Conservation (phyloP, 1,139 yeast genomes). For the Kodamaea sp. region DNA sequence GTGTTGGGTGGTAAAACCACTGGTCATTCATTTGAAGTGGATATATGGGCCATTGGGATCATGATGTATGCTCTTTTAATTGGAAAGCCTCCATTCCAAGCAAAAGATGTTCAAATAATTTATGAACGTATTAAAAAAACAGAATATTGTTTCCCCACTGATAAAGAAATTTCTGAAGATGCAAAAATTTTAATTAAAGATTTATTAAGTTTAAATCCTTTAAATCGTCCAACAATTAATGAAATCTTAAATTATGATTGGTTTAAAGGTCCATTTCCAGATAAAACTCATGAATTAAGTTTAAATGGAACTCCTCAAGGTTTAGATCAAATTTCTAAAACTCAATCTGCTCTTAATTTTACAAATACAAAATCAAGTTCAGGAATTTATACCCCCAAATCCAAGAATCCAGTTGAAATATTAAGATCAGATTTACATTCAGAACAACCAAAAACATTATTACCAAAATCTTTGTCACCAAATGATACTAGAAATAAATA, state of each 20-base stretch:
- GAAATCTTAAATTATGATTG: slow-evolving; percentile 79
- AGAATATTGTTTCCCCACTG: slow-evolving; percentile 78
- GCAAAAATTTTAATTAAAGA: slow-evolving; percentile 70
- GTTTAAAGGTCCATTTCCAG: slow-evolving; percentile 86
- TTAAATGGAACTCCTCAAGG: slow-evolving; percentile 57
- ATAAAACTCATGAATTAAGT: slow-evolving; percentile 58
- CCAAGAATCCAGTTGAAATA: slow-evolving; percentile 64
- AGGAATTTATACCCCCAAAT: slow-evolving; percentile 57
- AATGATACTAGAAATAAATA: slow-evolving; percentile 87
- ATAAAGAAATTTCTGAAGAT: slow-evolving; percentile 62
- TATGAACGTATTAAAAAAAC: slow-evolving; percentile 87
- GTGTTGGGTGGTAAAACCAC: slow-evolving; percentile 82
- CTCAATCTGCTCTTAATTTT: slow-evolving; percentile 69
- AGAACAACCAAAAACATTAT: slow-evolving; percentile 63
- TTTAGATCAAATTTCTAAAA: slow-evolving; percentile 50
- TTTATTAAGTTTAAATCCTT: slow-evolving; percentile 74
- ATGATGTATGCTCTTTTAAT: slow-evolving; percentile 87
- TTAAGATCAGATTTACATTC: slow-evolving; percentile 67
- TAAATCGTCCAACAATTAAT: slow-evolving; percentile 74
- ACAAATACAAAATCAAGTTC: slow-evolving; percentile 60
- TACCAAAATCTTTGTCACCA: slow-evolving; percentile 90
- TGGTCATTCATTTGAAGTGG: slow-evolving; percentile 93
- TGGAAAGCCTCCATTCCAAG: slow-evolving; percentile 97
- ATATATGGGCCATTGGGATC: slow-evolving; percentile 95
- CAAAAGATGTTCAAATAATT: slow-evolving; percentile 88